Percentiles rank a stretch among this genome's conserved stretches.
Evolutionary conservation across 2,329 filamentous ascomycete genomes (phyloP).

Genomic region (Trichophyton mentagrophytes): DNA sequence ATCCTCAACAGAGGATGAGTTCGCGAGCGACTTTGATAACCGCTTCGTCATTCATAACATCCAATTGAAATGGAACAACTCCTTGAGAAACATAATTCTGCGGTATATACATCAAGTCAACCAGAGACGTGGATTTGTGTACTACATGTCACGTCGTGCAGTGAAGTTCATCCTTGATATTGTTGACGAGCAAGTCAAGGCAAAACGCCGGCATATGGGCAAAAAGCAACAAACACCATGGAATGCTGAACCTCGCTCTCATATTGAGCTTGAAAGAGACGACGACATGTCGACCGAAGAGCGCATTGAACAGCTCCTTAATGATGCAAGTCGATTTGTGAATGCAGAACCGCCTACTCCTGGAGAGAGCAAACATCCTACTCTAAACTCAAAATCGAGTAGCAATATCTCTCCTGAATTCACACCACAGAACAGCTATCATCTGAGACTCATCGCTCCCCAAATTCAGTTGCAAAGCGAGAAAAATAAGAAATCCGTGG

Average conservation of each 20-base stretch:
- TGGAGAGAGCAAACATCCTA: conserved; percentile 19
- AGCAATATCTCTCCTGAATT: conserved; percentile 79
- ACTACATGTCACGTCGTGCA: conserved; percentile 89
- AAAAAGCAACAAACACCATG: conserved; percentile 10
- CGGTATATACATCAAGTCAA: conserved; percentile 96
- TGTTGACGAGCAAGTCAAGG: conserved; percentile 80
- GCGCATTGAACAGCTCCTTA: conserved; percentile 71
- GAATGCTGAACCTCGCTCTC: not conserved
- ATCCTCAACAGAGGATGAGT: conserved; percentile 56
- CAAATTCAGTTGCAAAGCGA: conserved; percentile 98
- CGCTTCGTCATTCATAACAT: conserved; percentile 96
- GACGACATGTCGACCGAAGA: conserved; percentile 62
- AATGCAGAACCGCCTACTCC: conserved; percentile 50
- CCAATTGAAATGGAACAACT: conserved; percentile 97
- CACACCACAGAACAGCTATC: conserved; percentile 81
- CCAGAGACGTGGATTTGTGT: conserved; percentile 89
- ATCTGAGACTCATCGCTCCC: conserved; percentile 85
- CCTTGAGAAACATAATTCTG: conserved; percentile 86
- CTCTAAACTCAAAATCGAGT: conserved; percentile 40
- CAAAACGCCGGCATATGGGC: conserved; percentile 38
- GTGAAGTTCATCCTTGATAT: conserved; percentile 98
- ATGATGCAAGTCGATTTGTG: conserved; percentile 73
- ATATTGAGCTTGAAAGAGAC: conserved; percentile 35
- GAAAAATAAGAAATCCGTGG: conserved; percentile 93
- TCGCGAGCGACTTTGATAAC: conserved; percentile 92